Base-by-base conservation (phyloP, 257 asterid genomes). In the Gentiana macrophylla region DNA sequence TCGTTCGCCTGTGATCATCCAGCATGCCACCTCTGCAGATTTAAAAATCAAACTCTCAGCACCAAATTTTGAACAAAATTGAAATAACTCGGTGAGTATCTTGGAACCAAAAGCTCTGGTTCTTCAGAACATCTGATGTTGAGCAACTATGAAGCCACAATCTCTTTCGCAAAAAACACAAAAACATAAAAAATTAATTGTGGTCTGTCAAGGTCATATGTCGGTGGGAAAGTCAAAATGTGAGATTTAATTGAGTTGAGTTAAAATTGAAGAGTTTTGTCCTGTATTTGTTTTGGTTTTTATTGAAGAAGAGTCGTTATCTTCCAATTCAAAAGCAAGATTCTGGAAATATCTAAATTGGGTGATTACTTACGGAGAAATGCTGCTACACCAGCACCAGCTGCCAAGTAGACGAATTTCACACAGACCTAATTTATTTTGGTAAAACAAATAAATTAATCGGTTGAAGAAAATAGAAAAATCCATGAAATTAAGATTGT, bases 1-100 rank as follows among this genome's bases (percentile, higher is more conserved):
- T 50, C 94, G 78, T 64, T 84, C 94, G 0, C 89, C 94, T 0
- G 89, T 84, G 70, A 79, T 65, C 77, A 73, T 80, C 94, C 94
- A 84, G 65, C 89, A 84, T 11, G 82, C 47, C 57, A 84, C 80
- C 86, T 84, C 94, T 84, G 74, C 55, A 48, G 46, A 56, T 7
- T 53, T 45, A 33, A 33, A 53, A 36, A 13, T 8, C 15, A 7
- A 3, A 12, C 32, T 5, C 12, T 5, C 35, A 35, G 6, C 6
- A 52, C 37, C 0, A 13, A 33, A 52, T 52, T 15, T 52, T 33
- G 15, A 24, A 24, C 24, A 24, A 24, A 24, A 24, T 24, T 24
- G 24, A 24, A 24, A 24, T 24, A 24, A 24, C 24, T 24, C 24
- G 24, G 24, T 24, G 24, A 24, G 24, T 24, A 24, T 24, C 24